phyloP scores from a whole-genome alignment of 2,329 filamentous ascomycete species.

The Sclerotinia trifoliorum region DNA sequence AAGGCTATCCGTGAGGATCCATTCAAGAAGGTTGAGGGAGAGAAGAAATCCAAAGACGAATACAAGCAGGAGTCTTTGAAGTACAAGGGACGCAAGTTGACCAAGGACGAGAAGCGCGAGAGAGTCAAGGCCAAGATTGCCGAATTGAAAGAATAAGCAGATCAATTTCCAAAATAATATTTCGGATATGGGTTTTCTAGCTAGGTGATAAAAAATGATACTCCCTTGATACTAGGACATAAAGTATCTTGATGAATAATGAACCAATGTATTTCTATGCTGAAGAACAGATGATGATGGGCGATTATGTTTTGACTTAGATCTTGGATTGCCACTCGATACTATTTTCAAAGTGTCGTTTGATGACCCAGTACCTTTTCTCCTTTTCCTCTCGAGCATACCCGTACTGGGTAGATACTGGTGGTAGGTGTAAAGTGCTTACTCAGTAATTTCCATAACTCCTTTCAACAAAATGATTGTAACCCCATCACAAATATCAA shows the following conservation, averaged over 20 bases:
- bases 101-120: conserved; percentile 78
- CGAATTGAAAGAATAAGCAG: conserved; percentile 58
- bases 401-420: too few species aligned
- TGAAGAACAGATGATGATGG: not conserved
- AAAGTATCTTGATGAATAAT: not conserved
- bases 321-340: not conserved
- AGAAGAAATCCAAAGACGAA: conserved; percentile 97
- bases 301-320: not conserved
- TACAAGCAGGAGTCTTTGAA: conserved; percentile 96
- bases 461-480: not conserved
- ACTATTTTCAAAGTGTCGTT: not conserved
- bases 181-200: conserved; percentile 26
- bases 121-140: conserved; percentile 90
- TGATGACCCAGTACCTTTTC: not conserved
- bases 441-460: not conserved
- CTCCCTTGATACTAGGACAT: not conserved
- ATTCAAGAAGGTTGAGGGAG: conserved; percentile 82
- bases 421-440: not conserved
- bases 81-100: conserved; percentile 75
- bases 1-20: conserved; percentile 96
- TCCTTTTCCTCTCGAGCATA: not conserved
- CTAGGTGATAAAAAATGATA: conserved; percentile 18
- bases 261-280: not conserved
- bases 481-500: not conserved
- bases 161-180: conserved; percentile 24